phyloP scores from a whole-genome alignment of 2,329 filamentous ascomycete species.

The Arthrinium puccinioides region DNA sequence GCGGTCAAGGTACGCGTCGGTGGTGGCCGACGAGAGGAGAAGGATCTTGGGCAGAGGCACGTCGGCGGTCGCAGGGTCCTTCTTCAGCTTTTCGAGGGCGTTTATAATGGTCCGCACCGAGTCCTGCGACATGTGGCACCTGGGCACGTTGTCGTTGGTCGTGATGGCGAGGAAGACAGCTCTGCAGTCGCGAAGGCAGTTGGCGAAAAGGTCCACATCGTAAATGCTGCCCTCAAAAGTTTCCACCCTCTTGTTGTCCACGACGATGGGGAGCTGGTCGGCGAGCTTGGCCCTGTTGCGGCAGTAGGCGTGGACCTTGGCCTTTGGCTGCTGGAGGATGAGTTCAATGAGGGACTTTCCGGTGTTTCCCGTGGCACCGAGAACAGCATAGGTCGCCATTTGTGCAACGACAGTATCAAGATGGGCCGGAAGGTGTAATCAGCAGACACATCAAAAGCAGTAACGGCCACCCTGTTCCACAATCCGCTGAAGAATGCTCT shows the following conservation, averaged over 20 bases:
- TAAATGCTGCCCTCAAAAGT: constrained; percentile 32
- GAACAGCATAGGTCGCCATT: constrained; percentile 24
- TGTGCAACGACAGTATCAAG: too few species aligned
- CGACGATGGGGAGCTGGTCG: constrained; percentile 20
- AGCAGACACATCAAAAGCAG: too few species aligned
- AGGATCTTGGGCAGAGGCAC: constrained; percentile 28
- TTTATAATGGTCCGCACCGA: constrained; percentile 25
- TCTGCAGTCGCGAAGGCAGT: constrained; percentile 24
- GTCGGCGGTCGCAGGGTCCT: background rate
- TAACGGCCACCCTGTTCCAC: too few species aligned
- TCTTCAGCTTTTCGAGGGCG: constrained; percentile 15
- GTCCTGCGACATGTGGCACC: constrained; percentile 27
- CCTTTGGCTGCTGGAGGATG: constrained; percentile 23
- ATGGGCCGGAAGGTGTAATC: too few species aligned
- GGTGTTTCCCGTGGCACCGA: constrained; percentile 33
- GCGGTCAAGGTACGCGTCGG: constrained; percentile 28
- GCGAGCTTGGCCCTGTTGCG: constrained; percentile 31
- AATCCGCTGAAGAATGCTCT: too few species aligned
- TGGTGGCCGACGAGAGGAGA: constrained; percentile 32
- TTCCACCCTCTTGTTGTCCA: constrained; percentile 20
- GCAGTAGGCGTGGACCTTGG: constrained; percentile 32
- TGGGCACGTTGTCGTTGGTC: constrained; percentile 34
- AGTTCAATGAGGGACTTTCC: constrained; percentile 30
- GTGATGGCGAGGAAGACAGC: constrained; percentile 31
- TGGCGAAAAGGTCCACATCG: constrained; percentile 26